Percentiles rank a stretch among this genome's conserved stretches.
phyloP scores from a whole-genome alignment of 495 filamentous ascomycete genomes.

The Lepraria neglecta region DNA sequence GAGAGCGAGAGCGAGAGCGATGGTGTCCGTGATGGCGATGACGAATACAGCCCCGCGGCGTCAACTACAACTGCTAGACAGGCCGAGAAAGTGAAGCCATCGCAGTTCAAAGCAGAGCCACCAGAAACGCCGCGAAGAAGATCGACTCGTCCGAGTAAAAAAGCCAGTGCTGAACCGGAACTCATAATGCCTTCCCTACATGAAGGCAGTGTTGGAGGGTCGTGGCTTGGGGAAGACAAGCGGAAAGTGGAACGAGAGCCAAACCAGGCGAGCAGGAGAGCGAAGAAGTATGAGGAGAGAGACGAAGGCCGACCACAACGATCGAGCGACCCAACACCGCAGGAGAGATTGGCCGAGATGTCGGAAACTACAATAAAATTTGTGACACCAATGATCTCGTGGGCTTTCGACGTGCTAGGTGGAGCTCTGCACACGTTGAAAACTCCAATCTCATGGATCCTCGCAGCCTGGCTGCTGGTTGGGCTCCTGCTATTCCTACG shows the following conservation, averaged over 20 bases:
- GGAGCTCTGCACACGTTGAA: constrained; percentile 47
- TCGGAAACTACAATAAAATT: constrained; percentile 17
- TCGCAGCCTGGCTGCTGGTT: constrained; percentile 48
- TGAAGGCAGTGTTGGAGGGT: constrained; percentile 32
- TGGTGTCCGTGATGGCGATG: constrained; percentile 22
- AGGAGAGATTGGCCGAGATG: constrained; percentile 3
- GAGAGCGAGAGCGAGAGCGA: constrained; percentile 29
- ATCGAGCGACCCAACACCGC: constrained; percentile 6
- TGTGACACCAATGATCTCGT: constrained; percentile 34
- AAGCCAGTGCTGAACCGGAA: constrained; percentile 35
- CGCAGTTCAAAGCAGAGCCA: constrained; percentile 12
- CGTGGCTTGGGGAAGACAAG: constrained; percentile 28
- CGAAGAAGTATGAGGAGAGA: constrained; percentile 1
- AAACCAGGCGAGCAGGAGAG: constrained; percentile 15
- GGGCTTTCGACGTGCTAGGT: constrained; percentile 44
- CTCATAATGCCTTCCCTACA: constrained; percentile 45
- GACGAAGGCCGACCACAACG: neutral
- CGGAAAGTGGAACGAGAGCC: constrained; percentile 14
- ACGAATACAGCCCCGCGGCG: constrained; percentile 23
- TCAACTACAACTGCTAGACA: constrained; percentile 13
- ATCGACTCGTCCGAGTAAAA: constrained; percentile 27
- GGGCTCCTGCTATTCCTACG: constrained; percentile 44
- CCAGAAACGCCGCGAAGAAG: constrained; percentile 22
- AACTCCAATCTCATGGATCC: constrained; percentile 47
- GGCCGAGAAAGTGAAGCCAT: constrained; percentile 11